Conservation (phyloP, 345 rosid genomes). For the Crucihimalaya himalaica region DNA sequence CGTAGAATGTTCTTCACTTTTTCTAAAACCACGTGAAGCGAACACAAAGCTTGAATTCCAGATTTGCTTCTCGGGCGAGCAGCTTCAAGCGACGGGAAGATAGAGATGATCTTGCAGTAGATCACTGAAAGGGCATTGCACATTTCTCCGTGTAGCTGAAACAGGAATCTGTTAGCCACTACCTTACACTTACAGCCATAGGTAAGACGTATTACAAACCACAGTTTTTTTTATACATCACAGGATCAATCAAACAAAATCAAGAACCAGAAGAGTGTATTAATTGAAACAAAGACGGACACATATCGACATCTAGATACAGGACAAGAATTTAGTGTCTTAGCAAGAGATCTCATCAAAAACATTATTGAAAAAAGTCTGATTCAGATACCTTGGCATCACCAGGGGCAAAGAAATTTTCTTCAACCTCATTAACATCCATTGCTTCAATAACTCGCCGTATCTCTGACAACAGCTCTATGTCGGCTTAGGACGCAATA, state of each 20-base stretch:
- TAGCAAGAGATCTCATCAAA: conserved; percentile 2
- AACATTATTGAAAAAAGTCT: not conserved
- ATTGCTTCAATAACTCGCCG: conserved; percentile 48
- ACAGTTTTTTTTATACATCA: not conserved
- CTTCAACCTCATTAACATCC: conserved; percentile 89
- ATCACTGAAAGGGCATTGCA: conserved; percentile 72
- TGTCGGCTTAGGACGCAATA: conserved; percentile 41
- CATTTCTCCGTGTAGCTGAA: conserved; percentile 92
- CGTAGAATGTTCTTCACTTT: conserved; percentile 73
- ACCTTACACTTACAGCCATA: conserved; percentile 17
- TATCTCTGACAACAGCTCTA: conserved; percentile 42
- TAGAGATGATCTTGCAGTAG: conserved; percentile 70
- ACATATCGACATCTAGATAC: not conserved
- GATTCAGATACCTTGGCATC: conserved; percentile 86
- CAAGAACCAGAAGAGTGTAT: conserved; percentile 1
- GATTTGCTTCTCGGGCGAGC: conserved; percentile 96
- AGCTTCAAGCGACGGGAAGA: conserved; percentile 89
- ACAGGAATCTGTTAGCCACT: conserved; percentile 17
- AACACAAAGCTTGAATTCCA: conserved; percentile 92
- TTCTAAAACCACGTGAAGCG: conserved; percentile 86
- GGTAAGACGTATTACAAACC: not conserved
- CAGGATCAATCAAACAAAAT: conserved; percentile 3
- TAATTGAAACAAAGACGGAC: not conserved
- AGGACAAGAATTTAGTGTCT: not conserved
- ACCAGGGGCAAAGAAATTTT: conserved; percentile 74